Percentiles rank a stretch among this genome's conserved stretches.
Evolutionary conservation across 148 eudicot species (phyloP).

Genomic region (Euryodendron excelsum): DNA sequence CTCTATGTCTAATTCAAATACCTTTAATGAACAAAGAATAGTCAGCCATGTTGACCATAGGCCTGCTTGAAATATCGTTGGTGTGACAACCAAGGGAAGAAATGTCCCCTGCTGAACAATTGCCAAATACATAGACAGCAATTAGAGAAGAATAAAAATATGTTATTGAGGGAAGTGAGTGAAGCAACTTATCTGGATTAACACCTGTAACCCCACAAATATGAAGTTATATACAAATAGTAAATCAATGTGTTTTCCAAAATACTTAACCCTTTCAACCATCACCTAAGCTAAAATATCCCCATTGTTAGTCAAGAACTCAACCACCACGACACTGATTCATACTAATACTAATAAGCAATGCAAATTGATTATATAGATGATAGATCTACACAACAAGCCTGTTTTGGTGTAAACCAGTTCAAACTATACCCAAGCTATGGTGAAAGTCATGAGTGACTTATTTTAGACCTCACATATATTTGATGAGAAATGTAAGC

Average conservation of each 20-base stretch:
- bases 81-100: slow-evolving; percentile 89
- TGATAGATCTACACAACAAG: too few relatives aligned
- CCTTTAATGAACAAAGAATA: slow-evolving; percentile 85
- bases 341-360: too few relatives aligned
- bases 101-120: slow-evolving; percentile 67
- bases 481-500: too few relatives aligned
- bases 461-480: background rate
- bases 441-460: background rate
- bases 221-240: background rate
- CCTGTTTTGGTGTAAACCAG: too few relatives aligned
- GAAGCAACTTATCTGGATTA: background rate
- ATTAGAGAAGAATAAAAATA: background rate
- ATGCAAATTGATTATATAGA: too few relatives aligned
- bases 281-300: background rate
- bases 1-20: slow-evolving; percentile 23
- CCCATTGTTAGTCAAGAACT: too few relatives aligned
- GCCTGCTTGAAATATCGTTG: slow-evolving; percentile 73
- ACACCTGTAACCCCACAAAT: background rate
- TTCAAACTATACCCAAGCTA: background rate
- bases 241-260: background rate
- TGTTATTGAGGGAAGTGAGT: background rate
- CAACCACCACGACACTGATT: too few relatives aligned
- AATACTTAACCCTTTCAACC: background rate
- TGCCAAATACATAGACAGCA: slow-evolving; percentile 1
- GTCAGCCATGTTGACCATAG: slow-evolving; percentile 87